Evolutionary conservation across 768 basidiomycete species (phyloP).

Genomic region (Asterophora parasitica): DNA sequence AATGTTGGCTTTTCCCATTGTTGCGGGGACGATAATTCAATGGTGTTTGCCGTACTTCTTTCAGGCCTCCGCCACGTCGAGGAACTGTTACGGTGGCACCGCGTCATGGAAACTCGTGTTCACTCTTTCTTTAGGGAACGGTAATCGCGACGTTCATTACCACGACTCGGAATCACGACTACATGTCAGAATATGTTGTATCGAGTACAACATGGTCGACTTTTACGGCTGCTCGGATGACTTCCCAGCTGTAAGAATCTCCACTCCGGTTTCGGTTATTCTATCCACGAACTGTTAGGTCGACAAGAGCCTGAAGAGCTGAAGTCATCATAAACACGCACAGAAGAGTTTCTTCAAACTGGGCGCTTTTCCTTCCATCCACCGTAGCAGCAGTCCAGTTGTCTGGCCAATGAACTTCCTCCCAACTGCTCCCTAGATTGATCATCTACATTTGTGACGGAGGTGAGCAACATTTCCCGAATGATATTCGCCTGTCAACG

Average conservation of each 20-base stretch:
- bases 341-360: slow-evolving; percentile 97
- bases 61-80: too few relatives aligned
- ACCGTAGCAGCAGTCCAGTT: slow-evolving; percentile 95
- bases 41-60: too few relatives aligned
- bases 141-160: not conserved
- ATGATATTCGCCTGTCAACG: slow-evolving; percentile 13
- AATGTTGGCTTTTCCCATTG: too few relatives aligned
- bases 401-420: slow-evolving; percentile 83
- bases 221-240: slow-evolving; percentile 5
- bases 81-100: slow-evolving; percentile 12
- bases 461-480: not conserved
- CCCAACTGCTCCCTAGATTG: slow-evolving; percentile 80
- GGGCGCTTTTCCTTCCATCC: slow-evolving; percentile 89
- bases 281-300: slow-evolving; percentile 39
- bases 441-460: slow-evolving; percentile 73
- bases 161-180: too few relatives aligned
- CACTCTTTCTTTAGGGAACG: not conserved
- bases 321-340: slow-evolving; percentile 36
- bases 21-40: too few relatives aligned
- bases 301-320: too few relatives aligned
- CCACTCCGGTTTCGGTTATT: slow-evolving; percentile 87
- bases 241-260: slow-evolving; percentile 65
- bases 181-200: not conserved
- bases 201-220: not conserved
- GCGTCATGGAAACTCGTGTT: slow-evolving; percentile 8